phyloP scores from a whole-genome alignment of 2,329 filamentous ascomycete species.

The Aspergillus uvarum region DNA sequence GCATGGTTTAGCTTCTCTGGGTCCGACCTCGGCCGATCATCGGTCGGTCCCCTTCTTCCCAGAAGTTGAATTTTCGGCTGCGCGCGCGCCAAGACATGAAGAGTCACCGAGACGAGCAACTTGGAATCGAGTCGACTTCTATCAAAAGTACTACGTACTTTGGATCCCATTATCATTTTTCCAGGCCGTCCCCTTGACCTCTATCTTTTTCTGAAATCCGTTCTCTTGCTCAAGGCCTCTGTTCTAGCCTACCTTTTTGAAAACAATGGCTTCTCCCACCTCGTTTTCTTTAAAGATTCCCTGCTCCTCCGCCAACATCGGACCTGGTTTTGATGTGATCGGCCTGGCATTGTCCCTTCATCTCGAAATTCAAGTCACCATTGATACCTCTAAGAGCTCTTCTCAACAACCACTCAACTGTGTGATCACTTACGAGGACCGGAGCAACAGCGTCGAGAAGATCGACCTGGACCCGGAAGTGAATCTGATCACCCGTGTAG shows the following conservation, averaged over 20 bases:
- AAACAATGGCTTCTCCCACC: conserved; percentile 22
- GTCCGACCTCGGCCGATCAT: not conserved
- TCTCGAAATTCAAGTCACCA: conserved; percentile 81
- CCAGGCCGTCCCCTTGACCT: not conserved
- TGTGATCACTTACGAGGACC: conserved; percentile 84
- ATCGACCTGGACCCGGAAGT: conserved; percentile 80
- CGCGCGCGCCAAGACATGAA: not conserved
- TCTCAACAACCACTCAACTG: conserved; percentile 59
- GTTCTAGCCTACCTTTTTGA: not conserved
- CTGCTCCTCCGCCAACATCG: conserved; percentile 96
- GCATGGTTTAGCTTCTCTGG: not conserved
- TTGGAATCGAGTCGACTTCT: not conserved
- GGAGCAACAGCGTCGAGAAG: conserved; percentile 67
- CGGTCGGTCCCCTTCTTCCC: not conserved
- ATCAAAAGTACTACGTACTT: not conserved
- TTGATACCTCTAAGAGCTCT: conserved; percentile 57
- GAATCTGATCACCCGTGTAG: conserved; percentile 92
- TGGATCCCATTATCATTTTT: not conserved
- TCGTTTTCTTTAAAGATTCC: conserved; percentile 76
- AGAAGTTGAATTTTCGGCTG: not conserved
- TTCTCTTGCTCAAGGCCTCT: not conserved
- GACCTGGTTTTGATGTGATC: conserved; percentile 96
- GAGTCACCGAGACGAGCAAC: not conserved
- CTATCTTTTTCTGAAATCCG: not conserved
- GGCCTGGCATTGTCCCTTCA: conserved; percentile 89